Percentiles rank a stretch among this genome's conserved stretches.
Conservation (phyloP, 2,329 filamentous ascomycete species). For the Arthrocladium fulminans region DNA sequence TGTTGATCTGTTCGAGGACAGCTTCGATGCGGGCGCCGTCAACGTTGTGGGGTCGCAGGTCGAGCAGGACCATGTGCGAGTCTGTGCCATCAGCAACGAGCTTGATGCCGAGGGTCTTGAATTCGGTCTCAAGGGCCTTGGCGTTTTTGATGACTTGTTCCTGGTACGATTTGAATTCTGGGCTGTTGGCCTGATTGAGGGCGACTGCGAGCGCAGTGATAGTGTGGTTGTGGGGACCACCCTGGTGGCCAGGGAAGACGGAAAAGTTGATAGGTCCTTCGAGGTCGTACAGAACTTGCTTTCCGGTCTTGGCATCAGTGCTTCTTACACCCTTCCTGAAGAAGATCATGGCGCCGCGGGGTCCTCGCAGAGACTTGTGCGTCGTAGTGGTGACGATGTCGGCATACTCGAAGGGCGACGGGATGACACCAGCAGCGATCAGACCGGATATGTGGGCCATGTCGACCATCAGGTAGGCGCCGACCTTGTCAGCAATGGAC, state of each 20-base stretch:
- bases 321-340: slow-evolving; percentile 94
- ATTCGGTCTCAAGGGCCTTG: slow-evolving; percentile 69
- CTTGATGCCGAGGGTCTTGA: slow-evolving; percentile 74
- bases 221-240: slow-evolving; percentile 98
- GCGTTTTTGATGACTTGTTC: slow-evolving; percentile 86
- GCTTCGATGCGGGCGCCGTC: slow-evolving; percentile 91
- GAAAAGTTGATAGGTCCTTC: slow-evolving; percentile 97
- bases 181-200: slow-evolving; percentile 80
- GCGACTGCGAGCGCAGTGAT: slow-evolving; percentile 95
- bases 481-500: slow-evolving; percentile 85
- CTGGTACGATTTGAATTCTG: slow-evolving; percentile 92
- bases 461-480: slow-evolving; percentile 90
- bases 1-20: slow-evolving; percentile 81
- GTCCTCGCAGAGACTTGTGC: slow-evolving; percentile 96
- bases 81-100: slow-evolving; percentile 93
- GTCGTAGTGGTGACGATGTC: slow-evolving; percentile 98
- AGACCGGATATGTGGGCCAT: slow-evolving; percentile 99
- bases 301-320: slow-evolving; percentile 81
- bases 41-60: slow-evolving; percentile 76
- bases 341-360: slow-evolving; percentile 99
- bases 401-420: slow-evolving; percentile 82
- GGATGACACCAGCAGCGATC: slow-evolving; percentile 85
- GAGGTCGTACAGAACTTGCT: slow-evolving; percentile 83
- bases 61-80: slow-evolving; percentile 93
- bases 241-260: slow-evolving; percentile 98